Evolutionary conservation across 2,329 filamentous ascomycete species (phyloP).

Genomic region (Neofusicoccum umdonicola): DNA sequence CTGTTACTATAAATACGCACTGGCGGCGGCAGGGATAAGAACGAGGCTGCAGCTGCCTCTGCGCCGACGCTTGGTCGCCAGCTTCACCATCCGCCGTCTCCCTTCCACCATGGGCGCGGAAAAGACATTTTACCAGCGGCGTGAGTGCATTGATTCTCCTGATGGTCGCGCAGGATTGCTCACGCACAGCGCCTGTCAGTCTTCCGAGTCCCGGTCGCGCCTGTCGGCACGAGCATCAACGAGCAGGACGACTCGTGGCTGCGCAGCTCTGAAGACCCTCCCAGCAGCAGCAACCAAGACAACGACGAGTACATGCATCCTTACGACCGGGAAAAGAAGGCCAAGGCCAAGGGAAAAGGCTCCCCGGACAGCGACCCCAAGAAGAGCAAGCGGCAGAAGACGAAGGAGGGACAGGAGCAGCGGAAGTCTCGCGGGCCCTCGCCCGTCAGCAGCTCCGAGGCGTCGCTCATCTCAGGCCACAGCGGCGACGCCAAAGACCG

Average conservation of each 20-base stretch:
- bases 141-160: background rate
- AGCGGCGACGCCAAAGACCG: too few relatives aligned
- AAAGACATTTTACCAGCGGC: background rate
- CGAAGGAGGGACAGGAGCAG: too few relatives aligned
- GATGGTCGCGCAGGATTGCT: background rate
- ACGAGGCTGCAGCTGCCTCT: background rate
- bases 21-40: too few relatives aligned
- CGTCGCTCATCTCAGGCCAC: too few relatives aligned
- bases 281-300: background rate
- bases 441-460: too few relatives aligned
- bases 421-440: too few relatives aligned
- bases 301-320: background rate
- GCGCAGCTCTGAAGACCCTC: background rate
- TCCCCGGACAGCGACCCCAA: too few relatives aligned
- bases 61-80: background rate
- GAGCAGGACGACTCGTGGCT: background rate
- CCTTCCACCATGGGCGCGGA: background rate
- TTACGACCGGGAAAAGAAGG: background rate
- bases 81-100: background rate
- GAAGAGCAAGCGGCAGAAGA: too few relatives aligned
- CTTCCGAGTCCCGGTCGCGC: conserved; percentile 1
- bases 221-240: conserved; percentile 1
- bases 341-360: too few relatives aligned
- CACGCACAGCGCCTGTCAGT: background rate
- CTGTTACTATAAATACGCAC: too few relatives aligned